Evolutionary conservation across 805 yeast genomes (phyloP), one percentile per base, ranked within the genome.

Genomic region (Wickerhamiella nectarea): DNA sequence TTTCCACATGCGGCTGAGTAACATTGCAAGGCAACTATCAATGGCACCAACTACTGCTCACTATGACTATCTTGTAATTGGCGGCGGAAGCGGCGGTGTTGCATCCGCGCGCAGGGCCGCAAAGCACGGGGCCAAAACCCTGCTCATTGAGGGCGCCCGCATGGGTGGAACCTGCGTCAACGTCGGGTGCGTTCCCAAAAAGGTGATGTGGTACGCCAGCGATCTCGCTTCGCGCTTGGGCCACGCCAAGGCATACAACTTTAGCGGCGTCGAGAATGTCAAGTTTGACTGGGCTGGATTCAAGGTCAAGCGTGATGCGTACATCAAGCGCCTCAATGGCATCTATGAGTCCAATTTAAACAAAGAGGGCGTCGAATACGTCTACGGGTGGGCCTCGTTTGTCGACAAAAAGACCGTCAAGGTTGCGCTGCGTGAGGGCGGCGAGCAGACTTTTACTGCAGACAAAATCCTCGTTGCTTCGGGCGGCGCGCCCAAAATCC

Each of bases 41-140:
- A 78, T 79, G 85, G 75, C 83, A 34, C 76, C 80, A n/a, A n/a
- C n/a, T 22, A 54, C 68, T 36, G 38, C 43, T 11, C 89, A 84
- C 60, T 91, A 77, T 70, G 86, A 91, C 57, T 89, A 83, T 60
- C 68, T 91, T 41, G 98, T 91, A 46, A 91, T 91, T 52, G 99
- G 99, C 42, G 99, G 98, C 46, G 99, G 99, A 11, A 85, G 95
- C 29, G 99, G 97, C 38, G 99, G 99, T 53, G 96, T 91, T 36
- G 95, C 98, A n/a, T 78, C 93, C 17, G 93, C 96, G 12, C 78
- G 99, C 63, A 76, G 97, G 56, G 97, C 98, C 10, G 95, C 97
- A 29, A 51, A 57, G 25, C 76, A 87, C 54, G 98, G 98, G 20
- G 94, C 93, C 20, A 84, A 85, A 53, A 79, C 91, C 1, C 67